These are phyloP conservation scores for Vachellia collinsii DNA, from an alignment of 306 rosid species.

Conservation along the genomic window DNA sequence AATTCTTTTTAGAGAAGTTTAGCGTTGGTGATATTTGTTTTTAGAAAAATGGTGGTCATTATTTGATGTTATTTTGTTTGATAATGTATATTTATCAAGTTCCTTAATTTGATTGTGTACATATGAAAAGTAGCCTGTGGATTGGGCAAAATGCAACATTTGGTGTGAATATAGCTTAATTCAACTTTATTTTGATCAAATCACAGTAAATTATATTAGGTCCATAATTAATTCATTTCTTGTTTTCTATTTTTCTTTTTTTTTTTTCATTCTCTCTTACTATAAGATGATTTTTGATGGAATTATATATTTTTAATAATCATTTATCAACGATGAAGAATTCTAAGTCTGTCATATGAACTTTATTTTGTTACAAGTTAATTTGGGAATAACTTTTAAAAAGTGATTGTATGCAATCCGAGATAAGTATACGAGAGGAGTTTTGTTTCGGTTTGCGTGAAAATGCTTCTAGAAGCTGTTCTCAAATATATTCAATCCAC, in stretches of 20 bases:
- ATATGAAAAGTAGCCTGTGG: background rate
- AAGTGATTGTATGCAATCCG: no score
- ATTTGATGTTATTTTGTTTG: slow-evolving; percentile 37
- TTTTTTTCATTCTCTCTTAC: background rate
- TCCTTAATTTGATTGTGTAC: background rate
- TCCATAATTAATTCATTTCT: background rate
- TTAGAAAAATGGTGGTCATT: slow-evolving; percentile 30
- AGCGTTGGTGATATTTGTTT: slow-evolving; percentile 32
- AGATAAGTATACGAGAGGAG: no score
- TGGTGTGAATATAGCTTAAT: background rate
- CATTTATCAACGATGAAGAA: background rate
- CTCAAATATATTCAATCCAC: no score
- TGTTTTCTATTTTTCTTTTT: background rate
- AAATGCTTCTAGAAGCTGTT: no score
- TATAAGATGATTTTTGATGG: background rate
- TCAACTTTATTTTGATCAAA: background rate
- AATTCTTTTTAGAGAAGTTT: slow-evolving; percentile 51
- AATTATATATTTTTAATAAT: background rate
- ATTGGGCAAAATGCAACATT: background rate
- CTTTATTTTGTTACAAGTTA: background rate
- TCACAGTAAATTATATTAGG: background rate
- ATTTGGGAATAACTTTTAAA: no score
- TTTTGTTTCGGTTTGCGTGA: no score
- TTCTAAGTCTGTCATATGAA: background rate
- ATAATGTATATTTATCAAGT: background rate